These are phyloP conservation scores for Saturnispora serradocipensis DNA, from an alignment of 805 yeast species.

Conservation along the genomic window DNA sequence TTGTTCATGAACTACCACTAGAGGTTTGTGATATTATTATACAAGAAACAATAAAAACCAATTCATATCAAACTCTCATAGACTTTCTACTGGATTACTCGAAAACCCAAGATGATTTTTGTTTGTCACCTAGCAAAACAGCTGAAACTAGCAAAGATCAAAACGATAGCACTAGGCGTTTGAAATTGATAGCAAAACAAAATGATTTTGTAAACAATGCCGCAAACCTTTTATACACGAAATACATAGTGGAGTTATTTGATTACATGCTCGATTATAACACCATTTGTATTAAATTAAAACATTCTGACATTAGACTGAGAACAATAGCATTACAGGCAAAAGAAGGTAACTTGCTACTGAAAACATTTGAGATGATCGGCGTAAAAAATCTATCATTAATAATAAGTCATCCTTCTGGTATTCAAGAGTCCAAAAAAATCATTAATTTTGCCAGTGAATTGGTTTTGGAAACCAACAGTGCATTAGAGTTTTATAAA, in stretches of 20 bases:
- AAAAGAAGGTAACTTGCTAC: neutral
- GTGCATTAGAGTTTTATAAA: conserved; percentile 2
- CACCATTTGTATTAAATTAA: conserved; percentile 1
- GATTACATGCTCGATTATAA: conserved; percentile 6
- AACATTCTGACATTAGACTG: conserved; percentile 1
- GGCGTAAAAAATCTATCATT: neutral
- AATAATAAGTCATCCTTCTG: conserved; percentile 2
- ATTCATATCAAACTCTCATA: conserved; percentile 3
- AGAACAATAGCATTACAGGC: conserved; percentile 5
- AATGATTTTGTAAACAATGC: neutral
- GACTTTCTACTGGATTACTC: conserved; percentile 5
- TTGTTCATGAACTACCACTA: neutral
- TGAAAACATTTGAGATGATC: conserved; percentile 3
- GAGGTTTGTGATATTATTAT: conserved; percentile 1
- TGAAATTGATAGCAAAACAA: neutral
- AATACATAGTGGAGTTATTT: neutral
- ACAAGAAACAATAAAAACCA: neutral
- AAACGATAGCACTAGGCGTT: neutral
- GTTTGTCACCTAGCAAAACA: neutral
- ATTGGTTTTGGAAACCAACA: neutral
- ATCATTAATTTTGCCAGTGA: conserved; percentile 3
- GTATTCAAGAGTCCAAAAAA: conserved; percentile 1
- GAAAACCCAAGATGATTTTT: neutral
- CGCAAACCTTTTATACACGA: neutral
- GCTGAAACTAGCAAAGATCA: neutral